These are phyloP conservation scores for Picochlorum costavermella DNA, from an alignment of 139 green algal genomes.

Conservation along the genomic window DNA sequence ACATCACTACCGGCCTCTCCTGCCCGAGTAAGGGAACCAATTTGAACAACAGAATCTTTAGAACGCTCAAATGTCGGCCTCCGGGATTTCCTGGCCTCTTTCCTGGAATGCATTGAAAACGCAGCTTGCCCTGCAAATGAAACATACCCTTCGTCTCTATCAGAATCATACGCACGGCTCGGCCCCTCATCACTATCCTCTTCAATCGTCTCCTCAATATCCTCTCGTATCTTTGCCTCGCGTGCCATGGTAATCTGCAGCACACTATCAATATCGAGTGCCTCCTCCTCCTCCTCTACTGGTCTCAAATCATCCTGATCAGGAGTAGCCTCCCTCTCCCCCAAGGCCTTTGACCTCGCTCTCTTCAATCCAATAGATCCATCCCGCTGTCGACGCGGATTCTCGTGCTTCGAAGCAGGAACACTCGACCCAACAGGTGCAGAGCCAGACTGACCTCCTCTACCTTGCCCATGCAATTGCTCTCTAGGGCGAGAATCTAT, in stretches of 20 bases:
- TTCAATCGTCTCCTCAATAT: neutral
- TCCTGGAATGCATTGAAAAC: neutral
- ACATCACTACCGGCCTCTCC: neutral
- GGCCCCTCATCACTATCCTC: conserved; percentile 3
- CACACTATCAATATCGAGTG: neutral
- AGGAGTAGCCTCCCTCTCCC: conserved; percentile 20
- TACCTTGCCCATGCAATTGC: no score
- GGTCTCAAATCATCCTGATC: conserved; percentile 21
- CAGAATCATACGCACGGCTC: neutral
- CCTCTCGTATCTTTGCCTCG: conserved; percentile 4
- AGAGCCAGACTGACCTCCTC: no score
- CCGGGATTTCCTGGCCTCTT: neutral
- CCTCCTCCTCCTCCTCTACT: conserved; percentile 12
- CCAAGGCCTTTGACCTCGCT: conserved; percentile 6
- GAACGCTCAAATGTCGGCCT: neutral
- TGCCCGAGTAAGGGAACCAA: neutral
- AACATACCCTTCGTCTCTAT: neutral
- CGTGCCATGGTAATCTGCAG: neutral
- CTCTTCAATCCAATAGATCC: conserved; percentile 15
- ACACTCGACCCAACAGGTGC: no score
- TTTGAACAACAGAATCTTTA: neutral
- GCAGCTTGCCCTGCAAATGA: neutral
- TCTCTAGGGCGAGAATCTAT: no score
- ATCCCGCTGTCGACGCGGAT: no score
- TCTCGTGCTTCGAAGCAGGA: no score